These are phyloP conservation scores for Sporobolus alterniflorus DNA, from an alignment of 202 grass and related monocot genomes.

Conservation along the genomic window DNA sequence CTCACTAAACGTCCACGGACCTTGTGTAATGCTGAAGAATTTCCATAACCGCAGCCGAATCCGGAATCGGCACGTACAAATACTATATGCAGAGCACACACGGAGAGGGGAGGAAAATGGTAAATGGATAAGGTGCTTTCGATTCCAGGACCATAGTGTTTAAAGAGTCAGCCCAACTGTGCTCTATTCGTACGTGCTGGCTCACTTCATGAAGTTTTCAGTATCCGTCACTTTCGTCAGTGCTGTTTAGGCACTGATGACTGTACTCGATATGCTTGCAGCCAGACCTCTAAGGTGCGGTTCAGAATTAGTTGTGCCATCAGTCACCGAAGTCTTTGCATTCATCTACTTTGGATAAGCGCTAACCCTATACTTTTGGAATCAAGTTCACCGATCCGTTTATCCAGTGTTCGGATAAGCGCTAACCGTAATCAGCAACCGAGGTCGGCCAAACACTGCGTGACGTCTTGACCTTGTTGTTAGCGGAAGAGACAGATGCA, in stretches of 20 bases:
- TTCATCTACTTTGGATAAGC: not conserved
- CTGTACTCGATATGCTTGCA: constrained; percentile 17
- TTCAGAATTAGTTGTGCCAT: not conserved
- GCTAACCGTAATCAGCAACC: not conserved
- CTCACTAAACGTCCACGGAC: not conserved
- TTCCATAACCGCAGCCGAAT: not conserved
- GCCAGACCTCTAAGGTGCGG: not conserved
- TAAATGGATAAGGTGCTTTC: not conserved
- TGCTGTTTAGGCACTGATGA: not conserved
- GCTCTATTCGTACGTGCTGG: not conserved
- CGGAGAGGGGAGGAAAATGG: not conserved
- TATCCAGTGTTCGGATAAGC: constrained; percentile 19
- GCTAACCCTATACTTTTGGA: not conserved
- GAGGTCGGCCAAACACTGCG: constrained; percentile 22
- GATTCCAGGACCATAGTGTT: not conserved
- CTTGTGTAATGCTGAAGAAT: constrained; percentile 17
- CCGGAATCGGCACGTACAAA: not conserved
- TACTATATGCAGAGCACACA: not conserved
- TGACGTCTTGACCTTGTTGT: constrained; percentile 4
- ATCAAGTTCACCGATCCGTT: not conserved
- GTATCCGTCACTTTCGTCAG: constrained; percentile 15
- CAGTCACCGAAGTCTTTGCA: not conserved
- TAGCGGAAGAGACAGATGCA: not conserved
- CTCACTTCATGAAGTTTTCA: constrained; percentile 5
- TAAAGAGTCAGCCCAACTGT: not conserved